These are phyloP conservation scores for Laburnicola sp. DNA, from an alignment of 2,329 filamentous ascomycete genomes.

Conservation along the genomic window DNA sequence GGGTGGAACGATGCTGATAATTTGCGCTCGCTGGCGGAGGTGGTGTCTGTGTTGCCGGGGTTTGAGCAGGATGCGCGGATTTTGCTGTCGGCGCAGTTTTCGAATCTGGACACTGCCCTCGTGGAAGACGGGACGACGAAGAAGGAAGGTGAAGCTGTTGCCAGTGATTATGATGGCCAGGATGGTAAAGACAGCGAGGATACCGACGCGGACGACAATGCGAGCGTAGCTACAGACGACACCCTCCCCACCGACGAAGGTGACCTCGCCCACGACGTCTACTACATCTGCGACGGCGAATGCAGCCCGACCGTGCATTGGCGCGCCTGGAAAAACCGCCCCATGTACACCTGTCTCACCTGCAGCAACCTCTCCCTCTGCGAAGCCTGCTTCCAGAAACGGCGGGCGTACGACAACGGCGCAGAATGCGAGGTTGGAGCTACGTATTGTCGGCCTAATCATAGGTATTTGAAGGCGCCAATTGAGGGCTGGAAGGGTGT, in stretches of 20 bases:
- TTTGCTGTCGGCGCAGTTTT: slow-evolving; percentile 20
- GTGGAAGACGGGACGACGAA: not conserved
- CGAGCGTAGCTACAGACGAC: not conserved
- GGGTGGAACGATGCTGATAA: slow-evolving; percentile 15
- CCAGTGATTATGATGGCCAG: not conserved
- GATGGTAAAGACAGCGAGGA: not conserved
- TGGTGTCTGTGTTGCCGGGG: slow-evolving; percentile 18
- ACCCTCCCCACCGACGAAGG: slow-evolving; percentile 2
- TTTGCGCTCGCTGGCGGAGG: slow-evolving; percentile 19
- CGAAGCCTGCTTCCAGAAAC: slow-evolving; percentile 14
- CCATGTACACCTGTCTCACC: slow-evolving; percentile 19
- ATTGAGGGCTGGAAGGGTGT: slow-evolving; percentile 22
- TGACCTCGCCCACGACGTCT: not conserved
- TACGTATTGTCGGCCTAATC: slow-evolving; percentile 15
- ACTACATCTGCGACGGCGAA: slow-evolving; percentile 5
- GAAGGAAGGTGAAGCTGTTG: not conserved
- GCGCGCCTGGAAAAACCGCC: slow-evolving; percentile 7
- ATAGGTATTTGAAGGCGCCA: slow-evolving; percentile 21
- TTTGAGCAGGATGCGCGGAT: slow-evolving; percentile 22
- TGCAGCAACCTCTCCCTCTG: slow-evolving; percentile 20
- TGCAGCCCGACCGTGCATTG: slow-evolving; percentile 7
- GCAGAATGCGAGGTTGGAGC: not conserved
- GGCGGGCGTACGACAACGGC: slow-evolving; percentile 8
- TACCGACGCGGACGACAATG: not conserved
- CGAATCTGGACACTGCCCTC: slow-evolving; percentile 11